Percentiles rank a stretch among this genome's conserved stretches.
Conservation (phyloP, 306 rosid genomes). For the Sicyos edulis region DNA sequence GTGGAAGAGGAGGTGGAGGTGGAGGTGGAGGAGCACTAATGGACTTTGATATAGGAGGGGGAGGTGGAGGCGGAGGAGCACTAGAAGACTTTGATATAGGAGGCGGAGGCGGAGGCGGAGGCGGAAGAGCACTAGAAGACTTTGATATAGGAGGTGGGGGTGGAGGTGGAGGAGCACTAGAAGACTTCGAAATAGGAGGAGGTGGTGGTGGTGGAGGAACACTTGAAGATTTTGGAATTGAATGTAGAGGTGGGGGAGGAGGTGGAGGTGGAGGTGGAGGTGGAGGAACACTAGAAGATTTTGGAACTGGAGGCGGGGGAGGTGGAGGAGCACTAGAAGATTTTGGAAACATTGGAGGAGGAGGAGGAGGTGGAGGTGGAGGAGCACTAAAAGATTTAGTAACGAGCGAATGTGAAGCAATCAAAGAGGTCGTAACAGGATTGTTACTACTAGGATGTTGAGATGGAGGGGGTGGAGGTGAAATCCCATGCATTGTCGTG, state of each 20-base stretch:
- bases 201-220: slow-evolving; percentile 23
- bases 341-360: not conserved
- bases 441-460: not conserved
- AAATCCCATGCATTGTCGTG: not conserved
- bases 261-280: slow-evolving; percentile 51
- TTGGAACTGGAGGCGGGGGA: slow-evolving; percentile 33
- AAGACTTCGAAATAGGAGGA: not conserved
- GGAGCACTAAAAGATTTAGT: slow-evolving; percentile 24
- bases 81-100: not conserved
- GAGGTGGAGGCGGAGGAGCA: slow-evolving; percentile 30
- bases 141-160: slow-evolving; percentile 31
- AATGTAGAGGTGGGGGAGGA: slow-evolving; percentile 41
- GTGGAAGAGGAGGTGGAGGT: slow-evolving; percentile 34
- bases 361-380: slow-evolving; percentile 14
- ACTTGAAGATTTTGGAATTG: slow-evolving; percentile 26
- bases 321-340: slow-evolving; percentile 32
- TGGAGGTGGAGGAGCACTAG: slow-evolving; percentile 21
- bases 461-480: slow-evolving; percentile 4
- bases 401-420: slow-evolving; percentile 17
- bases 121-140: slow-evolving; percentile 25
- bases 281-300: slow-evolving; percentile 19
- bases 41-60: slow-evolving; percentile 22
- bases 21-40: not conserved
- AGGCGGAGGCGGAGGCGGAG: slow-evolving; percentile 29
- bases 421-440: not conserved